Evolutionary conservation across 129 eudicot genomes (phyloP).

Genomic region (Cynara cardunculus): DNA sequence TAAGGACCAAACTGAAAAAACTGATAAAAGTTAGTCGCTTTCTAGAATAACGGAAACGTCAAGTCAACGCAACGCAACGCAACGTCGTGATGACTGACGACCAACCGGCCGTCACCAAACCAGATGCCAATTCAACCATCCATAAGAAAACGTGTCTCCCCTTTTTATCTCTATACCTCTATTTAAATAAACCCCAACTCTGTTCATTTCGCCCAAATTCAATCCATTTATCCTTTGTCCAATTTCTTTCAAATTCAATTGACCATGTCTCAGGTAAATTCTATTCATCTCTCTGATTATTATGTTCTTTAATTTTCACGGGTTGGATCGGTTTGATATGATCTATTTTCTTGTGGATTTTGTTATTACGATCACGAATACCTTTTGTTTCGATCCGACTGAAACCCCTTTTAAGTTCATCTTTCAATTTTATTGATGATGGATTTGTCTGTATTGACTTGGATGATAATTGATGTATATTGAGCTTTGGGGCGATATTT

Average conservation of each 20-base stretch:
- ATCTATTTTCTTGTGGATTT: background rate
- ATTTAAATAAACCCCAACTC: conserved; percentile 1
- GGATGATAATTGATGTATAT: background rate
- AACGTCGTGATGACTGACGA: conserved; percentile 11
- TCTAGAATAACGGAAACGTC: background rate
- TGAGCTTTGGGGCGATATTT: background rate
- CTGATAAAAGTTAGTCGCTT: background rate
- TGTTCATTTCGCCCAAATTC: conserved; percentile 8
- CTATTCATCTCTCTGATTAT: background rate
- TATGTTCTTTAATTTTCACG: background rate
- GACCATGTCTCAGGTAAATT: conserved; percentile 32
- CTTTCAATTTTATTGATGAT: background rate
- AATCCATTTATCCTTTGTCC: conserved; percentile 5
- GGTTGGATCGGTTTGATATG: background rate
- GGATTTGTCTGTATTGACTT: background rate
- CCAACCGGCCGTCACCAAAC: conserved; percentile 23
- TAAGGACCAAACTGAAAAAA: background rate
- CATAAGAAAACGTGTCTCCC: background rate
- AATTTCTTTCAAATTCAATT: background rate
- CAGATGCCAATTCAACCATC: background rate
- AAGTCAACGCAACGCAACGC: conserved; percentile 27
- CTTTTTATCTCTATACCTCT: background rate
- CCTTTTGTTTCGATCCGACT: background rate
- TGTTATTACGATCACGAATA: background rate
- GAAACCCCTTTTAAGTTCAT: background rate